A percentile compares a stretch with the other conserved stretches of the same genome.
Evolutionary conservation across 2,329 filamentous ascomycete species (phyloP).

Genomic region (Neoscytalidium dimidiatum): DNA sequence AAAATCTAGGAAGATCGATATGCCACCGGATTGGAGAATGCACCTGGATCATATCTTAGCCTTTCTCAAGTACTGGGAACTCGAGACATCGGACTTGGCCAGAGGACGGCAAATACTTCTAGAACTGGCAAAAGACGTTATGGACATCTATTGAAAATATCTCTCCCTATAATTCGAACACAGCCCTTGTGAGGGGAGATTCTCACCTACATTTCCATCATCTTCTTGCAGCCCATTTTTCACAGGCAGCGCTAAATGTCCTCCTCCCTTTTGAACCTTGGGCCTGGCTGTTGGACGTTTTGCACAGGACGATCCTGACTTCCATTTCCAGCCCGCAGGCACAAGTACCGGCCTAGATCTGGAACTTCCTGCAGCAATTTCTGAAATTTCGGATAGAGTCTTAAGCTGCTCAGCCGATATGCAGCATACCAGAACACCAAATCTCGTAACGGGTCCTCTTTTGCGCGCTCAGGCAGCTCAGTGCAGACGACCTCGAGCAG

Average conservation of each 20-base stretch:
- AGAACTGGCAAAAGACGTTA: not conserved
- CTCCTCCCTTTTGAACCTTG: no score
- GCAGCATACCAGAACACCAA: conserved; percentile 26
- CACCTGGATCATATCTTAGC: conserved; percentile 21
- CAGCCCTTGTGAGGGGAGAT: no score
- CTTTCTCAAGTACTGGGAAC: conserved; percentile 24
- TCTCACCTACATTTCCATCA: no score
- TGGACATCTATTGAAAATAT: not conserved
- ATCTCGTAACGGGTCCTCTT: conserved; percentile 23
- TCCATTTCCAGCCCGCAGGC: conserved; percentile 18
- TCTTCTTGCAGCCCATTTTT: no score
- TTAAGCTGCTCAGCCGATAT: conserved; percentile 21
- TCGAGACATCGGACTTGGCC: not conserved
- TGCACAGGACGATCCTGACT: not conserved
- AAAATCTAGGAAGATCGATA: conserved; percentile 21
- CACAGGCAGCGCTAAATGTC: no score
- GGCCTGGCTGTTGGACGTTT: no score
- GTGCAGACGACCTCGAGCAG: conserved; percentile 24
- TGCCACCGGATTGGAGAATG: conserved; percentile 12
- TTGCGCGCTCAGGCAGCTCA: conserved; percentile 21
- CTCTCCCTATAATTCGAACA: no score
- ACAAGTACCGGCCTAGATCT: conserved; percentile 23
- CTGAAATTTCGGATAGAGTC: conserved; percentile 21
- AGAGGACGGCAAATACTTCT: not conserved
- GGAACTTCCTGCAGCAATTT: conserved; percentile 22